Evolutionary conservation across 2,329 filamentous ascomycete genomes (phyloP).

Genomic region (Sporothrix variecibatus): DNA sequence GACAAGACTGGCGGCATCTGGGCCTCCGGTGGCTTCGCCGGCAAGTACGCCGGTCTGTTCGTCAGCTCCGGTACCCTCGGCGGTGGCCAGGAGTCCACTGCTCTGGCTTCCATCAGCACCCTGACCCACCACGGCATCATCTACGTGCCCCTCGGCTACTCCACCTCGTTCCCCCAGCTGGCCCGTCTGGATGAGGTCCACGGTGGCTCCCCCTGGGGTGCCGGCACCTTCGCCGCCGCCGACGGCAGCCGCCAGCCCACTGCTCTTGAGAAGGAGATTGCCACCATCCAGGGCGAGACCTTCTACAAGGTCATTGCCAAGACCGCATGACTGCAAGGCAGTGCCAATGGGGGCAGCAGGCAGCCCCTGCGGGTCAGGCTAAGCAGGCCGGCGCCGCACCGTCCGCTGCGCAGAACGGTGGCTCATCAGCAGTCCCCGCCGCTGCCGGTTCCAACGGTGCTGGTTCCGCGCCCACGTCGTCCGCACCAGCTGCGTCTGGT

Average conservation of each 20-base stretch:
- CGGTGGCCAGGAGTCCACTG: conserved; percentile 92
- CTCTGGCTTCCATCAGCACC: conserved; percentile 78
- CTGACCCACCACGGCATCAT: conserved; percentile 91
- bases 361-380: conserved; percentile 33
- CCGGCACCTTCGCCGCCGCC: conserved; percentile 77
- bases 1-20: conserved; percentile 88
- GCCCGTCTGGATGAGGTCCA: conserved; percentile 75
- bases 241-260: conserved; percentile 85
- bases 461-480: conserved; percentile 27
- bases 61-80: conserved; percentile 80
- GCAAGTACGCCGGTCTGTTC: conserved; percentile 92
- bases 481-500: conserved; percentile 19
- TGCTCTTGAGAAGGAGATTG: conserved; percentile 74
- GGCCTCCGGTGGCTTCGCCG: conserved; percentile 72
- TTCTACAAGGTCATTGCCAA: conserved; percentile 81
- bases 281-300: conserved; percentile 76
- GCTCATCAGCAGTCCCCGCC: background rate
- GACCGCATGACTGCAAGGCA: conserved; percentile 74
- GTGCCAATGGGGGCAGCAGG: conserved; percentile 38
- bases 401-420: background rate
- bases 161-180: conserved; percentile 71
- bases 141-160: conserved; percentile 94
- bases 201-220: conserved; percentile 89
- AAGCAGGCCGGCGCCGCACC: conserved; percentile 29
- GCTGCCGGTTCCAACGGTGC: conserved; percentile 26